phyloP scores from a whole-genome alignment of 306 rosid species.

The Arachis hypogaea region DNA sequence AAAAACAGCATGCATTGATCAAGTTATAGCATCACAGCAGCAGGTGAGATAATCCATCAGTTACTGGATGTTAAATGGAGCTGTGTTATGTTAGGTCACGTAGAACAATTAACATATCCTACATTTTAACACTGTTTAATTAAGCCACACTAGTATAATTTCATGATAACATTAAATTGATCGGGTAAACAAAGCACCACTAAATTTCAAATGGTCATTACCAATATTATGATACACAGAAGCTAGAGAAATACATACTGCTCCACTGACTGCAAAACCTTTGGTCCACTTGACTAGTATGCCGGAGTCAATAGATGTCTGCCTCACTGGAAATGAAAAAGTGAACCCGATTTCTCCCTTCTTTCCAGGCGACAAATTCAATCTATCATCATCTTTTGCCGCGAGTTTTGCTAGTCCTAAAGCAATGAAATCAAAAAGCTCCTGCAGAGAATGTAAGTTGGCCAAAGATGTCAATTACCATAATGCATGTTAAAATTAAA shows the following conservation, averaged over 20 bases:
- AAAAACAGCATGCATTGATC: background rate
- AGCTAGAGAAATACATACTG: slow-evolving; percentile 51
- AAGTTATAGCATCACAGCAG: background rate
- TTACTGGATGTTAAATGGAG: background rate
- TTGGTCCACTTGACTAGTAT: slow-evolving; percentile 94
- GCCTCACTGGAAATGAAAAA: slow-evolving; percentile 93
- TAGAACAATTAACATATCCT: background rate
- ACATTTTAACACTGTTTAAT: background rate
- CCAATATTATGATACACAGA: background rate
- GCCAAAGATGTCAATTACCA: slow-evolving; percentile 2
- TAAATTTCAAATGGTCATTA: background rate
- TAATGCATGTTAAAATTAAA: background rate
- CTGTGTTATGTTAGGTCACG: background rate
- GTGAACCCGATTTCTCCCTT: slow-evolving; percentile 90
- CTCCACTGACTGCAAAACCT: slow-evolving; percentile 90
- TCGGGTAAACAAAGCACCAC: background rate
- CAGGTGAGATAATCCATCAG: background rate
- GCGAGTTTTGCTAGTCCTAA: slow-evolving; percentile 71
- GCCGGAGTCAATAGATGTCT: slow-evolving; percentile 85
- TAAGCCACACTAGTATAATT: background rate
- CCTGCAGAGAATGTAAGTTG: slow-evolving; percentile 44
- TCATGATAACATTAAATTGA: background rate
- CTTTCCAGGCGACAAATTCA: slow-evolving; percentile 56
- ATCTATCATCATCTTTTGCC: slow-evolving; percentile 59
- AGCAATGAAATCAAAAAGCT: slow-evolving; percentile 90